A percentile compares a stretch with the other conserved stretches of the same genome.
Evolutionary conservation across 257 asterid genomes (phyloP).

Genomic region (Fraxinus anomala): DNA sequence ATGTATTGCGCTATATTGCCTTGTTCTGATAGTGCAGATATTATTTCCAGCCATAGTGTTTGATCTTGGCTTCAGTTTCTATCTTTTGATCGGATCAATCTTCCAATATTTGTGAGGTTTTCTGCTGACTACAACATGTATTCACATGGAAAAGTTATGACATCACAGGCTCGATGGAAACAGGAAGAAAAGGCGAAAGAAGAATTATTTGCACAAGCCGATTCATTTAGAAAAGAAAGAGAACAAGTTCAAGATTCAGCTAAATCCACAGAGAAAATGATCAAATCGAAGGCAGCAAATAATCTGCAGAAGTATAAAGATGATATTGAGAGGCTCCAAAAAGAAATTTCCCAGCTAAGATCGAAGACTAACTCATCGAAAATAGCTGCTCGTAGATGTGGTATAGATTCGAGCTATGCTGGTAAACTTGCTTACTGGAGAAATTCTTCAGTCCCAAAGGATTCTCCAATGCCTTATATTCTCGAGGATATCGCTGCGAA

Average conservation of each 20-base stretch:
- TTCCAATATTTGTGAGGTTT: not conserved
- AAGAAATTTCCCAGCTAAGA: conserved; percentile 75
- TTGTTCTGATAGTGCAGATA: not conserved
- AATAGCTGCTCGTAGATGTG: conserved; percentile 80
- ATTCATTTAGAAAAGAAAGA: conserved; percentile 57
- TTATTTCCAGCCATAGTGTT: not conserved
- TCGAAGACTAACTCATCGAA: conserved; percentile 73
- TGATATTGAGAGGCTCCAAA: conserved; percentile 67
- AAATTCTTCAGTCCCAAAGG: conserved; percentile 34
- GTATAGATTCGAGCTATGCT: conserved; percentile 73
- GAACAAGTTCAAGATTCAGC: conserved; percentile 69
- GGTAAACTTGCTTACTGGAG: conserved; percentile 48
- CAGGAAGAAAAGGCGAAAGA: conserved; percentile 59
- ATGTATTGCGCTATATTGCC: not conserved
- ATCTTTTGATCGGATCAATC: not conserved
- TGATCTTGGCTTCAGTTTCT: not conserved
- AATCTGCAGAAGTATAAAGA: conserved; percentile 61
- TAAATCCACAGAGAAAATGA: conserved; percentile 40
- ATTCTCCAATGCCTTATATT: conserved; percentile 42
- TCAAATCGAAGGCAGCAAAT: conserved; percentile 61
- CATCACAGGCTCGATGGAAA: conserved; percentile 64
- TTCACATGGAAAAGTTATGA: not conserved
- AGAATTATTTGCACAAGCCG: conserved; percentile 61
- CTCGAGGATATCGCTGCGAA: conserved; percentile 32
- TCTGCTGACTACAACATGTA: not conserved